These are phyloP conservation scores for Puccinia triticina DNA, from an alignment of 1,284 basidiomycete species.

Conservation along the genomic window DNA sequence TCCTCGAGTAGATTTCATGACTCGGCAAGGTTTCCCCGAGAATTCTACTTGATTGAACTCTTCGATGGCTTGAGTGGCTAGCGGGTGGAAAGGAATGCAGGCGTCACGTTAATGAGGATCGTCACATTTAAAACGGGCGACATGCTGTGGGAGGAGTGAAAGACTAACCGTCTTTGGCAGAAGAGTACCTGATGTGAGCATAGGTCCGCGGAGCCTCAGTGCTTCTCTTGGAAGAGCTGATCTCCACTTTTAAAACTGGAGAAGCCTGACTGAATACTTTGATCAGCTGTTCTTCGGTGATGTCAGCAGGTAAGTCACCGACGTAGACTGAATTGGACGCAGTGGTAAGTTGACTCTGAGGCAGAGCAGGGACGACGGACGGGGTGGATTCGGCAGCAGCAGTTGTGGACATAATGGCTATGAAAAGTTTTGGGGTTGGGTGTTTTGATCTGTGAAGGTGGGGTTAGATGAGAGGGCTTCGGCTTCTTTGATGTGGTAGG, in stretches of 20 bases:
- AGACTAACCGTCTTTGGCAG: constrained; percentile 12
- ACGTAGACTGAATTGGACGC: constrained; percentile 27
- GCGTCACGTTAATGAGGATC: no score
- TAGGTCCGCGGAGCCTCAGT: background rate
- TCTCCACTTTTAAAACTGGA: background rate
- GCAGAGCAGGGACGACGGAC: background rate
- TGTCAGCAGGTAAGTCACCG: constrained; percentile 7
- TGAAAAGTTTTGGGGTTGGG: background rate
- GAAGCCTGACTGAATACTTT: constrained; percentile 15
- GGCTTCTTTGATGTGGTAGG: background rate
- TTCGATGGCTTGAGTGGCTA: constrained; percentile 7
- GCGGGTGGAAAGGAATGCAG: background rate
- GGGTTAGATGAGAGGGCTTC: background rate
- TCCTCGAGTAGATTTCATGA: constrained; percentile 22
- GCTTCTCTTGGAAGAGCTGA: background rate
- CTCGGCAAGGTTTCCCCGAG: constrained; percentile 11
- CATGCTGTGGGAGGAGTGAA: background rate
- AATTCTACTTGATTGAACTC: constrained; percentile 17
- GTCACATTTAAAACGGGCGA: background rate
- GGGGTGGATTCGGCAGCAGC: background rate
- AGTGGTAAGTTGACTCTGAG: background rate
- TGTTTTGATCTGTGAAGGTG: background rate
- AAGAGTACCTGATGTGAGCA: constrained; percentile 24
- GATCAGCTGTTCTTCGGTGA: background rate
- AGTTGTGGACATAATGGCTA: background rate